These are phyloP conservation scores for Cladophialophora psammophila DNA, from an alignment of 2,329 filamentous ascomycete genomes.

Conservation along the genomic window DNA sequence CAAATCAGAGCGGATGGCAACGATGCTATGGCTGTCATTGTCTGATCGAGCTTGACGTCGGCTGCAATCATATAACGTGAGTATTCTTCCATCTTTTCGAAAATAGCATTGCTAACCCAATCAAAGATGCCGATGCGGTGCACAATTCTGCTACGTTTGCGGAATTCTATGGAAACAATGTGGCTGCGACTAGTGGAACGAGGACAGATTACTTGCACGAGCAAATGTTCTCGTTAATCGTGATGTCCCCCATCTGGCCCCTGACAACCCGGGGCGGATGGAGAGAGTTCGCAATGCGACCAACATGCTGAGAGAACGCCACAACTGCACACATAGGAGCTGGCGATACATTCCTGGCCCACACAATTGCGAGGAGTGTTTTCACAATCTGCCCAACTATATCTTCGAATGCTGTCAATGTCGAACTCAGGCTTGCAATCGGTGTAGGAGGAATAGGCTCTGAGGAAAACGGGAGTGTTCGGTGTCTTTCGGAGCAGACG, in stretches of 20 bases:
- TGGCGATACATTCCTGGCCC: slow-evolving; percentile 24
- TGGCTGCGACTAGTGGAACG: slow-evolving; percentile 42
- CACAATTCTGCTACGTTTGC: slow-evolving; percentile 47
- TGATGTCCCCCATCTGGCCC: slow-evolving; percentile 27
- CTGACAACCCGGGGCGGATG: slow-evolving; percentile 6
- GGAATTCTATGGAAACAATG: slow-evolving; percentile 43
- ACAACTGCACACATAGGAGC: slow-evolving; percentile 34
- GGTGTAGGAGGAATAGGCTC: slow-evolving; percentile 31
- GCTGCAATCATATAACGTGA: slow-evolving; percentile 49
- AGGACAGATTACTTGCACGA: slow-evolving; percentile 39
- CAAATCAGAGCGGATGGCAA: slow-evolving; percentile 74
- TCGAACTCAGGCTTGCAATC: slow-evolving; percentile 27
- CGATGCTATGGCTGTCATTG: slow-evolving; percentile 76
- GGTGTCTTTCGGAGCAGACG: not conserved
- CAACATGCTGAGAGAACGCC: slow-evolving; percentile 31
- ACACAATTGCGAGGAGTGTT: slow-evolving; percentile 33
- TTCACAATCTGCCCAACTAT: slow-evolving; percentile 29
- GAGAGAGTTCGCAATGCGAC: slow-evolving; percentile 18
- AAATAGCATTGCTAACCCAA: slow-evolving; percentile 5
- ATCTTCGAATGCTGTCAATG: slow-evolving; percentile 36
- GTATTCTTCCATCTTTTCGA: slow-evolving; percentile 13
- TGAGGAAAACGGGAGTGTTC: slow-evolving; percentile 1
- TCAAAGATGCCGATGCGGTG: slow-evolving; percentile 43
- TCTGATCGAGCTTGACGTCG: slow-evolving; percentile 47
- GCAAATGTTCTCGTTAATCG: slow-evolving; percentile 32